These are phyloP conservation scores for Phallus indusiatus DNA, from an alignment of 768 basidiomycete species.

Conservation along the genomic window DNA sequence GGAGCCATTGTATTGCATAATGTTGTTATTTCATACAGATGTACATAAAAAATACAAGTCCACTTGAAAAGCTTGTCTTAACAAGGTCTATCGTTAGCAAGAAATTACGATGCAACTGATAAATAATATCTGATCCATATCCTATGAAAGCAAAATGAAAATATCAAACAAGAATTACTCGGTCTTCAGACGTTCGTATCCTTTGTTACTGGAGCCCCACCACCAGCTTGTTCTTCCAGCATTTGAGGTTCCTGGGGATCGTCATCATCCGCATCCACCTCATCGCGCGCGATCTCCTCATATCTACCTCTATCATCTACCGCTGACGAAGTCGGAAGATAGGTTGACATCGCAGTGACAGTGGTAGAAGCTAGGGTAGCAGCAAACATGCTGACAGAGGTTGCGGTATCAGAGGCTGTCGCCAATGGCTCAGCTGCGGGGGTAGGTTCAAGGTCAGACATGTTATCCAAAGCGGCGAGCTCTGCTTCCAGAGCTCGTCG, in stretches of 20 bases:
- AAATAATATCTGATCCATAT: too few relatives aligned
- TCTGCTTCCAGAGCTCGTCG: constrained; percentile 48
- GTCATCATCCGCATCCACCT: neutral
- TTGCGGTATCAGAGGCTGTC: neutral
- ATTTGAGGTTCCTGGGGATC: neutral
- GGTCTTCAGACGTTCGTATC: neutral
- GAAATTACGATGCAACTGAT: too few relatives aligned
- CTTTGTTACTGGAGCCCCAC: neutral
- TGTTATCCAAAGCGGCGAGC: constrained; percentile 37
- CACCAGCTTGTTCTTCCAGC: neutral
- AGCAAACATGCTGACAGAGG: neutral
- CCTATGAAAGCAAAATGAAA: too few relatives aligned
- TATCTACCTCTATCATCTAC: constrained; percentile 1
- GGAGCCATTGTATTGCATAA: too few relatives aligned
- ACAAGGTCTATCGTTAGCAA: too few relatives aligned
- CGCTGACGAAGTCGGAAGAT: neutral
- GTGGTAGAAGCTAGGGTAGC: neutral
- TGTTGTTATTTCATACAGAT: too few relatives aligned
- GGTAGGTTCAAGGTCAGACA: neutral
- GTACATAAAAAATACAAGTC: too few relatives aligned
- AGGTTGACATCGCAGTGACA: neutral
- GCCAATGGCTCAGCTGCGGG: neutral
- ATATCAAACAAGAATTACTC: neutral
- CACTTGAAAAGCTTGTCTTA: too few relatives aligned
- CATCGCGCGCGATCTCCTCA: constrained; percentile 1